These are phyloP conservation scores for Sphaerulina populicola DNA, from an alignment of 2,329 filamentous ascomycete genomes.

Conservation along the genomic window DNA sequence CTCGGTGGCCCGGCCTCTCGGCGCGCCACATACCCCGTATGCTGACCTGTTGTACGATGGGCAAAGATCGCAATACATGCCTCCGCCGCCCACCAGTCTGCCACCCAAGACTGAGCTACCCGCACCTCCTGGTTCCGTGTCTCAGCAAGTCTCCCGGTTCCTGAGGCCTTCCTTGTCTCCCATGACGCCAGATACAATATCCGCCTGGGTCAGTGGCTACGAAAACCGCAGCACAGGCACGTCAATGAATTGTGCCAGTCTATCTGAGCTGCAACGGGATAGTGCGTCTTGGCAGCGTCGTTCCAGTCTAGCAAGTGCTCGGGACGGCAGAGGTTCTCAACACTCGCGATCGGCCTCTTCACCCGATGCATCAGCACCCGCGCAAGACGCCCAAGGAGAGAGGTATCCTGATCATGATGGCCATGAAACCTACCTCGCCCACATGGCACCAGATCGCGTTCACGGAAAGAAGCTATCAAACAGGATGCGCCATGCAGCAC, in stretches of 20 bases:
- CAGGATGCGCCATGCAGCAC: conserved; percentile 64
- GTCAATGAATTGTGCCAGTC: conserved; percentile 15
- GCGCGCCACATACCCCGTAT: neutral
- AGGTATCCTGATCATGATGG: neutral
- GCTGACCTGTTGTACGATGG: neutral
- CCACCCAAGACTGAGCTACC: conserved; percentile 17
- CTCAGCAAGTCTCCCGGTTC: conserved; percentile 28
- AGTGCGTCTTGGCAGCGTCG: conserved; percentile 9
- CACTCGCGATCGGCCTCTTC: conserved; percentile 29
- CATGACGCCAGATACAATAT: conserved; percentile 45
- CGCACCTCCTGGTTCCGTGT: conserved; percentile 19
- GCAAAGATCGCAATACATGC: conserved; percentile 1
- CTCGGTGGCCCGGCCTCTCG: conserved; percentile 42
- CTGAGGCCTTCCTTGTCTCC: conserved; percentile 28
- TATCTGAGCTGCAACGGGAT: conserved; percentile 2
- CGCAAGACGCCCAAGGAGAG: neutral
- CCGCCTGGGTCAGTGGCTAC: conserved; percentile 48
- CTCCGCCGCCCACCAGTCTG: conserved; percentile 10
- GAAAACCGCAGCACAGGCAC: conserved; percentile 35
- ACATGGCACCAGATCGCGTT: neutral
- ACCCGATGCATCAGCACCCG: conserved; percentile 16
- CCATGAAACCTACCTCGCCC: neutral
- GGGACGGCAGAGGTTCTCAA: conserved; percentile 23
- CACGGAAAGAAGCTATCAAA: neutral
- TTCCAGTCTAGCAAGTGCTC: conserved; percentile 4